phyloP scores from a whole-genome alignment of 805 yeast genomes.

The Starmera quercuum region DNA sequence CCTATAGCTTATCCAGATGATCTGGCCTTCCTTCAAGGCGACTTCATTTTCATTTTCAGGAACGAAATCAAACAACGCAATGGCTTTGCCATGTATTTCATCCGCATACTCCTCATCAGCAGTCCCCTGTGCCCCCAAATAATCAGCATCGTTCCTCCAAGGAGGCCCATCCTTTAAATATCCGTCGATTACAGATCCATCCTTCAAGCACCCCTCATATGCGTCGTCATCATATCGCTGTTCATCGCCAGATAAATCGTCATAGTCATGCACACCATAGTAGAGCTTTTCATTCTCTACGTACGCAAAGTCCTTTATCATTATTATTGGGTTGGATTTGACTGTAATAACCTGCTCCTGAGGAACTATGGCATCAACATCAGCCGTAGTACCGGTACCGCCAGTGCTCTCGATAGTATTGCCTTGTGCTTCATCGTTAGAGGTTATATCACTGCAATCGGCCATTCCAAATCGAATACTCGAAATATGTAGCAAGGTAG shows the following conservation, averaged over 20 bases:
- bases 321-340: conserved; percentile 21
- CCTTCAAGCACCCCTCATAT: conserved; percentile 9
- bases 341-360: neutral
- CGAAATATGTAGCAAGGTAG: too few relatives aligned
- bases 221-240: conserved; percentile 8
- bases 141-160: conserved; percentile 26
- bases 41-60: conserved; percentile 96
- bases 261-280: conserved; percentile 43
- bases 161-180: conserved; percentile 24
- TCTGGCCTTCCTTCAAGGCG: conserved; percentile 69
- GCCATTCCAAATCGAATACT: too few relatives aligned
- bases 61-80: conserved; percentile 81
- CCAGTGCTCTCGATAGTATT: too few relatives aligned
- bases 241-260: conserved; percentile 13
- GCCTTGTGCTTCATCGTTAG: too few relatives aligned
- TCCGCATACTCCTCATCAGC: conserved; percentile 12
- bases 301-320: conserved; percentile 81
- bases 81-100: conserved; percentile 54
- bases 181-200: too few relatives aligned
- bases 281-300: conserved; percentile 61
- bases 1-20: conserved; percentile 76
- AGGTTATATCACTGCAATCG: too few relatives aligned
- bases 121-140: conserved; percentile 17
- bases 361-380: too few relatives aligned
- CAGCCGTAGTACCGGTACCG: too few relatives aligned